Evolutionary conservation across 1,284 basidiomycete genomes (phyloP), one percentile per base, ranked within the genome.

Genomic region (Ganoderma boninense): DNA sequence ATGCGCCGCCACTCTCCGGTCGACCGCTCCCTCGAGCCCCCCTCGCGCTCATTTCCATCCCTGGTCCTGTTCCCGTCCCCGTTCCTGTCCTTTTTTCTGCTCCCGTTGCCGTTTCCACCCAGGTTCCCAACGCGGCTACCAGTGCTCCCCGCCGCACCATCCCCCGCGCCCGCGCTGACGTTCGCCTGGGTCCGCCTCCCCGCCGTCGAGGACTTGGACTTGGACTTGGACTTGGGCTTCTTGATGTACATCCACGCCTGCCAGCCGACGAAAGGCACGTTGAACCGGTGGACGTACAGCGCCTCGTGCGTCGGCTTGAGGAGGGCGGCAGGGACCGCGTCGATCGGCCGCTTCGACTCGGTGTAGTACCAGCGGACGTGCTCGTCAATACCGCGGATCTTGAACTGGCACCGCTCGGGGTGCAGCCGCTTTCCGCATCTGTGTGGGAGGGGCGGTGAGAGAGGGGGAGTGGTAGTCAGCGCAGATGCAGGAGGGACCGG

Each of bases 161-260:
- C 32, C 29, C 11, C 64, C 68, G 35, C 35, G 3, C 35, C 35
- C 3, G 35, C 3, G 35, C 35, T 35, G 35, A 7, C 35, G 4
- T 3, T 35, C 35, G 38, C 32, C 64, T 38, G 32, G 42, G 8
- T 52, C 54, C 49, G 52, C 23, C 2, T 13, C 38, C 26, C 14
- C 40, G 20, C 44, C 46, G 1, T 10, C 16, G 44, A 43, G 42
- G 35, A 26, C 52, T 18, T 60, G 35, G n/a, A n/a, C n/a, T n/a
- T n/a, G n/a, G n/a, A n/a, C n/a, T n/a, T n/a, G n/a, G n/a, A n/a
- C n/a, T n/a, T n/a, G n/a, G n/a, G n/a, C n/a, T n/a, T n/a, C n/a
- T n/a, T n/a, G n/a, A 46, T 61, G 61, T 52, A 72, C 65, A 72
- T 62, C 71, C 71, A 72, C 18, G 68, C n/a, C 63, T 69, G 71